phyloP scores from a whole-genome alignment of 805 yeast species.

The Yarrowia keelungensis region DNA sequence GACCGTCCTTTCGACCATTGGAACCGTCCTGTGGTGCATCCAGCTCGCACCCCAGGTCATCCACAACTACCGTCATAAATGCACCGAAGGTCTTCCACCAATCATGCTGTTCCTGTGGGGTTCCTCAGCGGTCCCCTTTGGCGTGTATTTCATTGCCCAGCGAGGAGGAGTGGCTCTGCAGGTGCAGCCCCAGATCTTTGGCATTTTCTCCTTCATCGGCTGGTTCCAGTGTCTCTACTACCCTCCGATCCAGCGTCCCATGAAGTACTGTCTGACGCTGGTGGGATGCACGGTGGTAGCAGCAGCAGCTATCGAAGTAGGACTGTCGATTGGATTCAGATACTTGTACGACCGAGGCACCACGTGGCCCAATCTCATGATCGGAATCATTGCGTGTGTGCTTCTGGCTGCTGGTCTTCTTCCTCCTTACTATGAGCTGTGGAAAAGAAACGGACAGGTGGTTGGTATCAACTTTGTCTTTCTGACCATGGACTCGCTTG shows the following conservation, averaged over 20 bases:
- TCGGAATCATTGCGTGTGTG: constrained; percentile 82
- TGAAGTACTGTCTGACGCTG: constrained; percentile 51
- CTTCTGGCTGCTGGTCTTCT: constrained; percentile 76
- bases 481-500: constrained; percentile 73
- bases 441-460: constrained; percentile 80
- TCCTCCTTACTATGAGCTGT: constrained; percentile 88
- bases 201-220: constrained; percentile 68
- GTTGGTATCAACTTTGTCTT: constrained; percentile 89
- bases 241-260: constrained; percentile 64
- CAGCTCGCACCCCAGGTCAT: constrained; percentile 87
- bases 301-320: constrained; percentile 69
- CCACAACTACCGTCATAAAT: constrained; percentile 73
- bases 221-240: constrained; percentile 73
- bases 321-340: constrained; percentile 73
- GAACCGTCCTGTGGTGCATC: constrained; percentile 91
- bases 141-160: constrained; percentile 77
- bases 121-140: constrained; percentile 79
- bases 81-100: constrained; percentile 87
- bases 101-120: constrained; percentile 90
- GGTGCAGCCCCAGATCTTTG: constrained; percentile 87
- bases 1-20: constrained; percentile 82
- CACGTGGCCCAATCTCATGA: constrained; percentile 78
- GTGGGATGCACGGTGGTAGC: constrained; percentile 53
- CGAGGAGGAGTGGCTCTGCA: constrained; percentile 78
- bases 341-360: constrained; percentile 58